phyloP scores from a whole-genome alignment of 1,139 yeast genomes.

The Kurtzmaniella quercitrusa region DNA sequence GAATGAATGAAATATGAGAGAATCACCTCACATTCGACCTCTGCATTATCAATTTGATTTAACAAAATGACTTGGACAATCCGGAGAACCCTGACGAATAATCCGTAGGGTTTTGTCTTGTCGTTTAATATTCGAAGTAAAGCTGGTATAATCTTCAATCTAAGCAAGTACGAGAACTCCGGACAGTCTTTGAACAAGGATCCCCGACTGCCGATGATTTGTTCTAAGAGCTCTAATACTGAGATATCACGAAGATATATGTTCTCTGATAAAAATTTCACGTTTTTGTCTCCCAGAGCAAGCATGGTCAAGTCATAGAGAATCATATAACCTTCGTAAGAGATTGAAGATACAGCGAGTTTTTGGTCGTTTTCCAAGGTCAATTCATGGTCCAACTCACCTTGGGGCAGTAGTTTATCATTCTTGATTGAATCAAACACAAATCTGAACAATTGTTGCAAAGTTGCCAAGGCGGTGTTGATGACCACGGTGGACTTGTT shows the following conservation, averaged over 20 bases:
- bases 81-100: conserved; percentile 70
- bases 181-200: conserved; percentile 50
- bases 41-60: conserved; percentile 51
- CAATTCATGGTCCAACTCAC: conserved; percentile 18
- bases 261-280: conserved; percentile 26
- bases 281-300: conserved; percentile 55
- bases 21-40: conserved; percentile 77
- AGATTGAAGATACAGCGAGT: conserved; percentile 44
- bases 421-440: conserved; percentile 60
- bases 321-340: conserved; percentile 66
- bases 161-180: conserved; percentile 62
- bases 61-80: conserved; percentile 58
- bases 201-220: conserved; percentile 53
- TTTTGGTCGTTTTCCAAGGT: conserved; percentile 41
- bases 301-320: conserved; percentile 69
- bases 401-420: conserved; percentile 27
- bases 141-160: conserved; percentile 71
- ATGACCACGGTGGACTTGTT: conserved; percentile 73
- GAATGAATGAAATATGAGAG: conserved; percentile 69
- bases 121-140: conserved; percentile 55
- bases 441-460: conserved; percentile 76
- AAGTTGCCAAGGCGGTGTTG: conserved; percentile 92
- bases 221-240: conserved; percentile 78
- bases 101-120: conserved; percentile 57
- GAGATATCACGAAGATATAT: conserved; percentile 60